Conservation (phyloP, 345 rosid genomes). For the Physaria fendleri region DNA sequence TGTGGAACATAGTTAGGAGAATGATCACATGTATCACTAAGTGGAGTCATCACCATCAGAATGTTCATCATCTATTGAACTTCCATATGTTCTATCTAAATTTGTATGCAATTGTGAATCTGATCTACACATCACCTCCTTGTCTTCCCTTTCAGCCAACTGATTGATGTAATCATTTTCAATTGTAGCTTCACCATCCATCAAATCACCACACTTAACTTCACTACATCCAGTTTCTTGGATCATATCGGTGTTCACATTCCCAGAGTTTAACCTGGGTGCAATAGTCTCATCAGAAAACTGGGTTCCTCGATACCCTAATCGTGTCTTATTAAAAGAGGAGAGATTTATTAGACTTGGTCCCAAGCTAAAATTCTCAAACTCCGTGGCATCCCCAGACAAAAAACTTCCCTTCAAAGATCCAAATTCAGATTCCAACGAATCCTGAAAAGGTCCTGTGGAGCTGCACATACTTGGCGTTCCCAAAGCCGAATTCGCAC, state of each 20-base stretch:
- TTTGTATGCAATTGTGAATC: constrained; percentile 12
- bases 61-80: constrained; percentile 35
- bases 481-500: constrained; percentile 75
- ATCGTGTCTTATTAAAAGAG: constrained; percentile 11
- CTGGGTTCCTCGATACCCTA: constrained; percentile 25
- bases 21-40: constrained; percentile 55
- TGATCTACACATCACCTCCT: constrained; percentile 19
- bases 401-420: constrained; percentile 35
- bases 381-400: constrained; percentile 39
- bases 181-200: not conserved
- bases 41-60: constrained; percentile 66
- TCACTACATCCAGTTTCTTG: constrained; percentile 19
- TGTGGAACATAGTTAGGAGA: constrained; percentile 24
- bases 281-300: constrained; percentile 12
- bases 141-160: constrained; percentile 13
- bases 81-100: constrained; percentile 33
- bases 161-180: constrained; percentile 22
- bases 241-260: constrained; percentile 1
- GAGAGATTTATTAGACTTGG: constrained; percentile 27
- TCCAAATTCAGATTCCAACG: constrained; percentile 60
- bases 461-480: constrained; percentile 72
- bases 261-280: not conserved
- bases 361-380: constrained; percentile 63
- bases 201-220: constrained; percentile 7
- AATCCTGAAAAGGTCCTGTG: constrained; percentile 44